Conservation (phyloP, 2,329 filamentous ascomycete species). For the Calonectria hongkongensis region DNA sequence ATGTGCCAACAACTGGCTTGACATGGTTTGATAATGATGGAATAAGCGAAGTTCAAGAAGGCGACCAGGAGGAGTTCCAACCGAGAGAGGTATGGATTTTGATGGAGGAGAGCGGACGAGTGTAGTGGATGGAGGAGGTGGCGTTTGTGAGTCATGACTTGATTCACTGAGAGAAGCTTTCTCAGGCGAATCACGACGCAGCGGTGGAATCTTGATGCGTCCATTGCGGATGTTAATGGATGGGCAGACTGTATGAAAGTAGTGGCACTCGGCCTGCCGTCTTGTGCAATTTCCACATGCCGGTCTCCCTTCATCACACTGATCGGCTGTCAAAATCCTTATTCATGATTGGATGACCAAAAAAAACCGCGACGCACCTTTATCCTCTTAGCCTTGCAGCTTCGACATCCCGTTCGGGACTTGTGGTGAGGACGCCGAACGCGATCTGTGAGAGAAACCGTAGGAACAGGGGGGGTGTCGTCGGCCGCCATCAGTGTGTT, state of each 20-base stretch:
- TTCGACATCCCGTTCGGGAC: conserved; percentile 37
- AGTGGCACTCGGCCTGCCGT: conserved; percentile 27
- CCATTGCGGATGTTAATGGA: neutral
- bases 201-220: conserved; percentile 19
- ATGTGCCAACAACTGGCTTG: neutral
- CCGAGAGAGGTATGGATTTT: neutral
- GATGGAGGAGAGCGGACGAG: neutral
- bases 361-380: conserved; percentile 31
- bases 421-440: conserved; percentile 35
- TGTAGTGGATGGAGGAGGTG: neutral
- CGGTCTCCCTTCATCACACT: conserved; percentile 36
- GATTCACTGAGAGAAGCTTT: neutral
- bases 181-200: conserved; percentile 3
- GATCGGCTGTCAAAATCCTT: neutral
- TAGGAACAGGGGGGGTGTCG: neutral
- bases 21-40: conserved; percentile 37
- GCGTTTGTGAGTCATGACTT: neutral
- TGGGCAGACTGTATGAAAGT: conserved; percentile 29
- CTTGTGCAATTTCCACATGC: conserved; percentile 30
- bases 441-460: conserved; percentile 6
- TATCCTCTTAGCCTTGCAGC: conserved; percentile 36
- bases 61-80: conserved; percentile 9
- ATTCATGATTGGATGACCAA: neutral
- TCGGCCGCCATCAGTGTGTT: neutral
- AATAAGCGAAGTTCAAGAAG: conserved; percentile 36